Evolutionary conservation across 2,329 filamentous ascomycete genomes (phyloP), one percentile per base, ranked within the genome.

Genomic region (Cladosporium velox): DNA sequence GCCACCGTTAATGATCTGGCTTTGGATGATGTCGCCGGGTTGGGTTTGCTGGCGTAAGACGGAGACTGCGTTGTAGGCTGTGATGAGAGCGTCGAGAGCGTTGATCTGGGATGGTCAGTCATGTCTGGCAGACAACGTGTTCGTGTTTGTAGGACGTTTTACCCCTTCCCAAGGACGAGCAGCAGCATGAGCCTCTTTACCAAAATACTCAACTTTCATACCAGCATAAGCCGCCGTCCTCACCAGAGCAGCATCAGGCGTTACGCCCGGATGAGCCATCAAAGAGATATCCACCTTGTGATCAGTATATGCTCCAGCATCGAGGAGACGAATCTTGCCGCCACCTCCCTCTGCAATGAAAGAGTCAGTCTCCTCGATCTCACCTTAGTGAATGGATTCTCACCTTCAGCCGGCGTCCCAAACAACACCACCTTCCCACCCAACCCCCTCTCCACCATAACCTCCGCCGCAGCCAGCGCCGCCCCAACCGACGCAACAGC

Each of bases 141-240:
- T 8, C 35, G 7, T 7, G 5, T 21, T 26, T 18, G 21, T 14
- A n/a, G 21, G 14, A 4, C 2, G 14, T 15, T 55, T 28, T 15
- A 68, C 69, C n/a, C 73, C 73, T 52, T 72, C 67, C 72, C 74
- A 78, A 0, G 76, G 76, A 8, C 69, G 65, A 2, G 76, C 77
- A 11, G 78, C 77, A 2, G 78, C 78, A 60, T 78, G 77, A 14
- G 76, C 74, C 66, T 75, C 77, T 66, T 73, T 73, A 44, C 77
- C 77, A 79, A 80, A 79, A 68, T 85, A 88, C 18, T 83, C 82
- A 0, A 83, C 84, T 24, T 79, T 79, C 68, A 87, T 80, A 51
- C 78, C 76, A 4, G 76, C 71, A 69, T 83, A 86, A 5, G 85
- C 85, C 3, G 83, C 81, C 0, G 85, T 87, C 2, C 82, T 79